phyloP scores from a whole-genome alignment of 2,329 filamentous ascomycete species.

The Didymosphaeria variabile region DNA sequence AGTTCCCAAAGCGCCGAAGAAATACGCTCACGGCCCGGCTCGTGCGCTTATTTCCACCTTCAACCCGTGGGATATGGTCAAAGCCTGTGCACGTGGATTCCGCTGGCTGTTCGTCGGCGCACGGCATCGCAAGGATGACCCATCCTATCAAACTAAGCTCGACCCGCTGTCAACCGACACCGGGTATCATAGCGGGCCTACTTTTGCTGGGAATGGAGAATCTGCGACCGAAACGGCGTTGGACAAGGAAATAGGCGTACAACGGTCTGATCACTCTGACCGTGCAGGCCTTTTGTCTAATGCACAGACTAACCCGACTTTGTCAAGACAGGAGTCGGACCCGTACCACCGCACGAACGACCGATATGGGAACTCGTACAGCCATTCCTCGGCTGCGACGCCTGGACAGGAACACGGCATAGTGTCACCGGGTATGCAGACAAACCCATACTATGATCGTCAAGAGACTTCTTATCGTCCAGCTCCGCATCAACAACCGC shows the following conservation, averaged over 20 bases:
- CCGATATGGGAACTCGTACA: constrained; percentile 28
- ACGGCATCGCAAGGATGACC: constrained; percentile 62
- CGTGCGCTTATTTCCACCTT: constrained; percentile 75
- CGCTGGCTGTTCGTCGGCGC: constrained; percentile 83
- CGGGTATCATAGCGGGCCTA: constrained; percentile 29
- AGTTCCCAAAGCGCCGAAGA: constrained; percentile 17
- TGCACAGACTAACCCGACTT: constrained; percentile 37
- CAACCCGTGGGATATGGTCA: constrained; percentile 84
- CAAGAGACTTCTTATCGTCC: constrained; percentile 32
- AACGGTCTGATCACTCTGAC: constrained; percentile 39
- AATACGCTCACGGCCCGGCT: constrained; percentile 70
- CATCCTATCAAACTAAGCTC: constrained; percentile 48
- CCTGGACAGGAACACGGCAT: constrained; percentile 39
- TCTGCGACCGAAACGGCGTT: constrained; percentile 22
- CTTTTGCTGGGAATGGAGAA: constrained; percentile 36
- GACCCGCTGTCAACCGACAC: constrained; percentile 26
- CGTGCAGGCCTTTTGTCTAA: constrained; percentile 33
- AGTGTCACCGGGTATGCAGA: constrained; percentile 16
- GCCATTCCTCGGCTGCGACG: constrained; percentile 31
- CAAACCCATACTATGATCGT: constrained; percentile 28
- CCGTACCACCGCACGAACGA: constrained; percentile 20
- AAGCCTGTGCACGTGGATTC: constrained; percentile 78
- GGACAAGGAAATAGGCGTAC: constrained; percentile 22
- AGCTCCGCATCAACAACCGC: constrained; percentile 1
- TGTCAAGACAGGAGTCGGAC: constrained; percentile 21